Base-by-base conservation (phyloP, 179 eudicot species). In the Pouteria campechiana region DNA sequence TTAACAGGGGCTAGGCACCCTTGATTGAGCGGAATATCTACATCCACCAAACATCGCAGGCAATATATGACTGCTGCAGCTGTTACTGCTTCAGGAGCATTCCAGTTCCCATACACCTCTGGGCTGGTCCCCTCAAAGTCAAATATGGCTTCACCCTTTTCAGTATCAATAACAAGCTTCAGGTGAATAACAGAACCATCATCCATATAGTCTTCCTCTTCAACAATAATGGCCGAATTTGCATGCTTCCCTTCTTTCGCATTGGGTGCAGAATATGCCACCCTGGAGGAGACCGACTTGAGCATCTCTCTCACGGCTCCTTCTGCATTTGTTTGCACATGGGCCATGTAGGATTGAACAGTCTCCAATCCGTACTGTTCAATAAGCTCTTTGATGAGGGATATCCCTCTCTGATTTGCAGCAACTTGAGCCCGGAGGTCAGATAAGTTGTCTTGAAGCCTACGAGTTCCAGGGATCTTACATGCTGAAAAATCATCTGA, bases 141-240 rank as follows among this genome's bases (percentile, higher is more conserved):
- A 46, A 89, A 89, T 18, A 48, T 48, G 4, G 98, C 98, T 63
- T 90, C 98, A 25, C 98, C 96, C 53, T 30, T 82, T 13, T 48
- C 18, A 7, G 82, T 51, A 73, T 82, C 79, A 7, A 90, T 90
- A 0, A 78, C 57, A 29, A 90, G 94, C 42, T 76, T 90, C 24
- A 90, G 58, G 48, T 73, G 95, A 54, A 90, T 79, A 25, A 48
- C 55, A 24, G 98, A 90, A 9, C 98, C 98, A 37, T 90, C 98
- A 22, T 90, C 98, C 98, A 90, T 90, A 59, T 57, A 90, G 66
- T 90, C 98, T 73, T 90, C 96, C 58, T 90, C 96, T 67, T 90
- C 88, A 18, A 90, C 71, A 27, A 56, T 58, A 18, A 89, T 61
- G 20, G 20, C 40, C n/a, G n/a, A n/a, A n/a, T n/a, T n/a, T n/a